These are phyloP conservation scores for Diaporthe sp. DNA, from an alignment of 2,329 filamentous ascomycete genomes.

Conservation along the genomic window DNA sequence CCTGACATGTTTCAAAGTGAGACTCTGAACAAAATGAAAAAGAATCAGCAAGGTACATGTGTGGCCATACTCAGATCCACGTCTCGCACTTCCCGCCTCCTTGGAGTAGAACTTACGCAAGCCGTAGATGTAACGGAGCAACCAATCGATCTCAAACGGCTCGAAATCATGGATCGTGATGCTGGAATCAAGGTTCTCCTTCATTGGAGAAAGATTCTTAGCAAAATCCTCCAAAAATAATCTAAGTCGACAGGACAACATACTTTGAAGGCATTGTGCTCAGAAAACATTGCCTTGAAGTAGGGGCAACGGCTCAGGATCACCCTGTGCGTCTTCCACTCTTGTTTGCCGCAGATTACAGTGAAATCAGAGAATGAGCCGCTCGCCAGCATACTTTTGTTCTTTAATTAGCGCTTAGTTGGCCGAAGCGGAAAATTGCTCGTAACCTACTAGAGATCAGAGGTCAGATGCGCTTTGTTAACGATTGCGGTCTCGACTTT, in stretches of 20 bases:
- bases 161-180: background rate
- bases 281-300: background rate
- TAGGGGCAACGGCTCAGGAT: background rate
- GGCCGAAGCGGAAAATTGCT: too few relatives aligned
- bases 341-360: background rate
- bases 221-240: background rate
- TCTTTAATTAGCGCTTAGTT: background rate
- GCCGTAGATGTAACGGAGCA: slow-evolving; percentile 5
- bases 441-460: background rate
- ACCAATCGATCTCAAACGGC: slow-evolving; percentile 4
- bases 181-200: background rate
- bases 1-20: background rate
- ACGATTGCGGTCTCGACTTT: background rate
- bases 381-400: background rate
- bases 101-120: background rate
- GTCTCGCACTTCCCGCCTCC: too few relatives aligned
- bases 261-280: background rate
- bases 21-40: background rate
- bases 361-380: slow-evolving; percentile 9
- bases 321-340: slow-evolving; percentile 1
- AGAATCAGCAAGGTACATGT: background rate
- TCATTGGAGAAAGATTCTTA: background rate
- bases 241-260: background rate
- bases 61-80: too few relatives aligned
- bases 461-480: background rate